phyloP scores from a whole-genome alignment of 352 stramenopile species.

The Globisporangium ultimum region DNA sequence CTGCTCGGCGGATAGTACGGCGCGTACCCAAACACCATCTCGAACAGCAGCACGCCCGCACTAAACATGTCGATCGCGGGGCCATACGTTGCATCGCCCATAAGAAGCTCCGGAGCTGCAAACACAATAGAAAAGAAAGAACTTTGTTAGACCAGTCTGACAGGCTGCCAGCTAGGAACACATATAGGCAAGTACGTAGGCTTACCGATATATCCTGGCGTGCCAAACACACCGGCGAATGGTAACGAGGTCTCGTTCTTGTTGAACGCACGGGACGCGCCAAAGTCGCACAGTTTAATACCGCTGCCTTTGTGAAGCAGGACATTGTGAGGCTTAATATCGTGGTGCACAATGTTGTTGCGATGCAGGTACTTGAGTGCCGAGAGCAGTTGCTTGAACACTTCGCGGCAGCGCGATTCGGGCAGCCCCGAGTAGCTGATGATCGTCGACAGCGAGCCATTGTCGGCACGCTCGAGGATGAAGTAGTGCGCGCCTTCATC shows the following conservation, averaged over 20 bases:
- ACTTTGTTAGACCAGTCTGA: not conserved
- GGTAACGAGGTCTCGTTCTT: conserved; percentile 40
- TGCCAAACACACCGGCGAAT: conserved; percentile 70
- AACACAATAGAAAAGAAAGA: not conserved
- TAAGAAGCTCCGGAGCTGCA: conserved; percentile 50
- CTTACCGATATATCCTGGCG: conserved; percentile 61
- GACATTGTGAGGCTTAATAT: conserved; percentile 89
- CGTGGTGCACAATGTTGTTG: conserved; percentile 86
- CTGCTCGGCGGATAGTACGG: conserved; percentile 69
- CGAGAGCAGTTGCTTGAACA: conserved; percentile 58
- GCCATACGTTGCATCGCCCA: conserved; percentile 46
- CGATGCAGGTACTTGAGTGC: conserved; percentile 65
- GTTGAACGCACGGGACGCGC: conserved; percentile 70
- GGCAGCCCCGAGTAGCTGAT: conserved; percentile 48
- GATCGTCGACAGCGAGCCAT: conserved; percentile 45
- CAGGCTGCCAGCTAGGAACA: not conserved
- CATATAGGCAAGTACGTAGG: not conserved
- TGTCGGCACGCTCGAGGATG: conserved; percentile 62
- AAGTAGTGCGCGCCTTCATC: conserved; percentile 76
- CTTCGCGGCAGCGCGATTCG: conserved; percentile 41
- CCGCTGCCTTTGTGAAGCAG: conserved; percentile 46
- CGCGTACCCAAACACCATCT: conserved; percentile 73
- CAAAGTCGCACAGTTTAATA: conserved; percentile 84
- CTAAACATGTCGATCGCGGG: conserved; percentile 76
- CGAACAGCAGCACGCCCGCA: conserved; percentile 63